phyloP scores from a whole-genome alignment of 108 stramenopile species.

The Skeletonema grethae region DNA sequence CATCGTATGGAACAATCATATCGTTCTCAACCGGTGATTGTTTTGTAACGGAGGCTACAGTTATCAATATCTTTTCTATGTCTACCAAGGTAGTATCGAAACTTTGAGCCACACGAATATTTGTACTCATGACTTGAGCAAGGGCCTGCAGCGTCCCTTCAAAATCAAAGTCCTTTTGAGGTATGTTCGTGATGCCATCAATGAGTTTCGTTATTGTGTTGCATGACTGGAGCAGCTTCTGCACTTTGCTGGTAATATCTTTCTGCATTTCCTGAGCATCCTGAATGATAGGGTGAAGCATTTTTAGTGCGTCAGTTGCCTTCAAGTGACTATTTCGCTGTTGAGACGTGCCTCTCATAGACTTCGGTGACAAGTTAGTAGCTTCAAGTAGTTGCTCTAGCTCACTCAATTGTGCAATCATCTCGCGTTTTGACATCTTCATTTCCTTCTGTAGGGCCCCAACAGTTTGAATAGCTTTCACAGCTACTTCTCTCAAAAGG shows the following conservation, averaged over 20 bases:
- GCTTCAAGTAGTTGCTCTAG: not conserved
- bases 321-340: not conserved
- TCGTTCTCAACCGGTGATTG: not conserved
- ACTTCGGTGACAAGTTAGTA: not conserved
- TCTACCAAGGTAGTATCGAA: not conserved
- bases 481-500: not conserved
- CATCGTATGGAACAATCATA: not conserved
- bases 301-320: not conserved
- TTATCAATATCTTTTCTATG: not conserved
- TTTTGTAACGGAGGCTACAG: not conserved
- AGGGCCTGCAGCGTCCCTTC: not conserved
- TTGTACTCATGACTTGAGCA: not conserved
- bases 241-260: not conserved
- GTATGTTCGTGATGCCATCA: not conserved
- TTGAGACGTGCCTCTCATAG: not conserved
- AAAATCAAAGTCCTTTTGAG: not conserved
- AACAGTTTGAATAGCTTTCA: not conserved
- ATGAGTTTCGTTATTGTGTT: not conserved
- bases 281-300: not conserved
- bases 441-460: not conserved
- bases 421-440: not conserved
- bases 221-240: not conserved
- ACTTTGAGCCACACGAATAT: not conserved
- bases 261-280: constrained; percentile 2
- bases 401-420: not conserved